Percentiles rank a stretch among this genome's conserved stretches.
Conservation (phyloP, 768 basidiomycete species). For the Neoboletus brunneissimus region DNA sequence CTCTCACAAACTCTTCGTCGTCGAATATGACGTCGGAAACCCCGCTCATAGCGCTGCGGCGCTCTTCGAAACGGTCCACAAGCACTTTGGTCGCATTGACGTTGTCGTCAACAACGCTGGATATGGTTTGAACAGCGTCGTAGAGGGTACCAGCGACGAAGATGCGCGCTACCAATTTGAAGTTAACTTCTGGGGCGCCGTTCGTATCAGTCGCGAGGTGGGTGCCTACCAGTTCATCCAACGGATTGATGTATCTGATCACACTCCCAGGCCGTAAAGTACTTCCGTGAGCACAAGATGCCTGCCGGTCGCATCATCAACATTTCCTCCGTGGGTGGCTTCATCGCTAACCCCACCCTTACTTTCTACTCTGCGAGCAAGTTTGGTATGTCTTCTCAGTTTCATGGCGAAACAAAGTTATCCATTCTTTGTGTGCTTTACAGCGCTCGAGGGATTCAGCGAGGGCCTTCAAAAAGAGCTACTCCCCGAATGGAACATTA, state of each 20-base stretch:
- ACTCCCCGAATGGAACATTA: slow-evolving; percentile 27
- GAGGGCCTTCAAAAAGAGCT: slow-evolving; percentile 25
- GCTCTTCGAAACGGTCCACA: slow-evolving; percentile 22
- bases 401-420: too few relatives aligned
- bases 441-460: slow-evolving; percentile 28
- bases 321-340: slow-evolving; percentile 20
- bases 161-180: slow-evolving; percentile 30
- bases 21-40: slow-evolving; percentile 32
- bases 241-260: neutral
- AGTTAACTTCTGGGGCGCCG: slow-evolving; percentile 34
- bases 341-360: slow-evolving; percentile 14
- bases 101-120: slow-evolving; percentile 37
- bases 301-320: slow-evolving; percentile 24
- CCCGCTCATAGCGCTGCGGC: slow-evolving; percentile 11
- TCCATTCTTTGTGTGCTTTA: neutral
- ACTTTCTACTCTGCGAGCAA: slow-evolving; percentile 23
- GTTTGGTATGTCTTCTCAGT: slow-evolving; percentile 11
- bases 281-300: slow-evolving; percentile 31
- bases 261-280: slow-evolving; percentile 20
- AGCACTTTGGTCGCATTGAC: slow-evolving; percentile 32
- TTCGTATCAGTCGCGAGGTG: slow-evolving; percentile 25
- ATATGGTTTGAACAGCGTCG: slow-evolving; percentile 21
- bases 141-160: slow-evolving; percentile 26
- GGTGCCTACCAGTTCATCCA: neutral
- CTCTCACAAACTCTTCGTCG: slow-evolving; percentile 24